phyloP scores from a whole-genome alignment of 768 basidiomycete genomes.

The Auriculariales sp. region DNA sequence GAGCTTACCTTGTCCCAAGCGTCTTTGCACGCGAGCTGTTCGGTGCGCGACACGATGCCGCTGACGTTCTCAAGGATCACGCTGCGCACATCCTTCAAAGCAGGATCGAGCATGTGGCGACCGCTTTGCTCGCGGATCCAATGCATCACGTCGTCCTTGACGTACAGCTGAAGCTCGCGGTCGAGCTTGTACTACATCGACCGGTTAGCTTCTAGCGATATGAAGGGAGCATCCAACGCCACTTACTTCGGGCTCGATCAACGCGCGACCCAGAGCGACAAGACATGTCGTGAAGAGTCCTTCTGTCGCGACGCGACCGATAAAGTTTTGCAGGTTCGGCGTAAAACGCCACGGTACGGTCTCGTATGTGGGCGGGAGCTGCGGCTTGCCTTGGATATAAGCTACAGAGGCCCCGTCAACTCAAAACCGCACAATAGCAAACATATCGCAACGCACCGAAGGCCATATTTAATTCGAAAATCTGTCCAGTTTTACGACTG shows the following conservation, averaged over 20 bases:
- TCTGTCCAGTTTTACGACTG: slow-evolving; percentile 76
- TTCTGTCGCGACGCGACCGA: slow-evolving; percentile 80
- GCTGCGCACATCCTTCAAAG: slow-evolving; percentile 32
- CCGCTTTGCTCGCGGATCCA: slow-evolving; percentile 41
- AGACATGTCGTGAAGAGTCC: slow-evolving; percentile 77
- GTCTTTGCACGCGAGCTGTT: slow-evolving; percentile 71
- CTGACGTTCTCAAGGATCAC: slow-evolving; percentile 45
- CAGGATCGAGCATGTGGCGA: slow-evolving; percentile 37
- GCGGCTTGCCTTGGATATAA: slow-evolving; percentile 23
- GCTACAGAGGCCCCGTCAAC: slow-evolving; percentile 11
- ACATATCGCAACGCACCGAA: slow-evolving; percentile 39
- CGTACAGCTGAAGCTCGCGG: slow-evolving; percentile 79
- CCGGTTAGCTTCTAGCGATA: slow-evolving; percentile 4
- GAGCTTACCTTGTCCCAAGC: slow-evolving; percentile 64
- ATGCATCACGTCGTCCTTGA: slow-evolving; percentile 79
- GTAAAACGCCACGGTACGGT: slow-evolving; percentile 94
- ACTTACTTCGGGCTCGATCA: slow-evolving; percentile 82
- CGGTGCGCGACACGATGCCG: slow-evolving; percentile 62
- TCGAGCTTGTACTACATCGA: slow-evolving; percentile 69
- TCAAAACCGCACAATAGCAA: not conserved
- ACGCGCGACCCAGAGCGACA: slow-evolving; percentile 78
- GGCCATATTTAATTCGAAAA: slow-evolving; percentile 86
- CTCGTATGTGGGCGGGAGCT: slow-evolving; percentile 66
- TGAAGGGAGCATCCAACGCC: not conserved
- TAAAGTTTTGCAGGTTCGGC: slow-evolving; percentile 87